These are phyloP conservation scores for Tubosaeta sp. DNA, from an alignment of 768 basidiomycete species.

Conservation along the genomic window DNA sequence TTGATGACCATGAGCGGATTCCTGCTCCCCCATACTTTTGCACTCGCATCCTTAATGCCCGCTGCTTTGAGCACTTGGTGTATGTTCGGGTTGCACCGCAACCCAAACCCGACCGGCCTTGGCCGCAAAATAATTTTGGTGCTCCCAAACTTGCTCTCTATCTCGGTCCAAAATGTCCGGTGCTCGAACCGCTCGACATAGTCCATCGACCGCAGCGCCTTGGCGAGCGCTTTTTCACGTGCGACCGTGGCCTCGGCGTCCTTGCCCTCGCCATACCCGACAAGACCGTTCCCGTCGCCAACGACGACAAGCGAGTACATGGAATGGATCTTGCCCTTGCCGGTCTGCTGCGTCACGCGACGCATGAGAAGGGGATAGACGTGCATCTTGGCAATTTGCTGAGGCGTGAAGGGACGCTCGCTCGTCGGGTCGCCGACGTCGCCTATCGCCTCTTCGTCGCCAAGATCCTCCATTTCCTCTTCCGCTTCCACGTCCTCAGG, in stretches of 20 bases:
- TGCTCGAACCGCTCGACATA: constrained; percentile 91
- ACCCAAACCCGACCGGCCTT: constrained; percentile 85
- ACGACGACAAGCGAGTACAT: constrained; percentile 63
- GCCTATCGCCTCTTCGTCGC: constrained; percentile 19
- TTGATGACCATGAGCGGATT: constrained; percentile 79
- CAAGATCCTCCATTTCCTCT: constrained; percentile 14
- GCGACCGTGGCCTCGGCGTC: constrained; percentile 54
- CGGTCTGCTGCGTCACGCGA: constrained; percentile 82
- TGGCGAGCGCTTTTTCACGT: constrained; percentile 49
- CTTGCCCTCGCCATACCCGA: constrained; percentile 82
- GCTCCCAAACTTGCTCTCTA: constrained; percentile 79
- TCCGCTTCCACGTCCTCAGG: constrained; percentile 10
- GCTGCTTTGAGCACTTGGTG: constrained; percentile 90
- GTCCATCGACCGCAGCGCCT: constrained; percentile 87
- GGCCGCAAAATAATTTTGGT: constrained; percentile 79
- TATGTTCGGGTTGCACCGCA: constrained; percentile 83
- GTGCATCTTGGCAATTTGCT: constrained; percentile 33
- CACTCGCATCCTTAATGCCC: constrained; percentile 92
- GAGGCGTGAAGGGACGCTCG: constrained; percentile 13
- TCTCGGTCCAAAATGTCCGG: constrained; percentile 92
- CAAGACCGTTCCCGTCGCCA: constrained; percentile 78
- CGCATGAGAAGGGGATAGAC: constrained; percentile 42
- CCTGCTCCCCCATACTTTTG: constrained; percentile 91
- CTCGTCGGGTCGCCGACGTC: constrained; percentile 14
- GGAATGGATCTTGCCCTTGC: constrained; percentile 83